Conservation (phyloP, 75 land plant species). For the Sequoiadendron giganteum region DNA sequence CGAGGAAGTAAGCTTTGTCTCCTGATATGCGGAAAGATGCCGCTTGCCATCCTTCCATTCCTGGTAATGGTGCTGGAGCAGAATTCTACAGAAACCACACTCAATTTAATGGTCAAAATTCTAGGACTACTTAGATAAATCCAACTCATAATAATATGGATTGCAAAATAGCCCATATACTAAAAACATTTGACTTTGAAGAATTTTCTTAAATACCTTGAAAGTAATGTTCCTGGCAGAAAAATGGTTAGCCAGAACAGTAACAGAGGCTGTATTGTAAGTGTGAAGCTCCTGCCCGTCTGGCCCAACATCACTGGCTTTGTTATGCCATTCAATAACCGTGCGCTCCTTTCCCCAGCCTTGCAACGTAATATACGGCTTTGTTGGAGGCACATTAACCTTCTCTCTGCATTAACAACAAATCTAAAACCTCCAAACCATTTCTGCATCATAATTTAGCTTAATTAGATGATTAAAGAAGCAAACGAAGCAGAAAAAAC, state of each 20-base stretch:
- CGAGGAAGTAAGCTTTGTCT: conserved; percentile 36
- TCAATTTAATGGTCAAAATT: too few relatives aligned
- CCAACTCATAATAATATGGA: too few relatives aligned
- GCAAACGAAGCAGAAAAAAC: background rate
- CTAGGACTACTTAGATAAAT: too few relatives aligned
- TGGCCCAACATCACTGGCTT: conserved; percentile 30
- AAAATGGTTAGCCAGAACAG: conserved; percentile 23
- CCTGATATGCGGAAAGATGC: conserved; percentile 30
- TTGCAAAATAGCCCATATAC: too few relatives aligned
- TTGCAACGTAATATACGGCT: conserved; percentile 33
- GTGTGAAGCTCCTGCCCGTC: conserved; percentile 25
- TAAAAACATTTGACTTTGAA: too few relatives aligned
- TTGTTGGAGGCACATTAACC: conserved; percentile 19
- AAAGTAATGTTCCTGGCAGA: conserved; percentile 27
- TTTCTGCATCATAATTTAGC: background rate
- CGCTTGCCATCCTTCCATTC: conserved; percentile 34
- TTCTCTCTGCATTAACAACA: conserved; percentile 31
- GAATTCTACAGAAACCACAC: conserved; percentile 13
- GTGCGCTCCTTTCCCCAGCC: conserved; percentile 26
- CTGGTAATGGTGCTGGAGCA: conserved; percentile 32
- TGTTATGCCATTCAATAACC: conserved; percentile 25
- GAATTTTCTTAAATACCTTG: conserved; percentile 6
- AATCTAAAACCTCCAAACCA: background rate
- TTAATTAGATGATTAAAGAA: background rate
- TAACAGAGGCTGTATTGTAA: conserved; percentile 35